Base-by-base conservation (phyloP, 495 filamentous ascomycete species). In the Clohesyomyces aquaticus region DNA sequence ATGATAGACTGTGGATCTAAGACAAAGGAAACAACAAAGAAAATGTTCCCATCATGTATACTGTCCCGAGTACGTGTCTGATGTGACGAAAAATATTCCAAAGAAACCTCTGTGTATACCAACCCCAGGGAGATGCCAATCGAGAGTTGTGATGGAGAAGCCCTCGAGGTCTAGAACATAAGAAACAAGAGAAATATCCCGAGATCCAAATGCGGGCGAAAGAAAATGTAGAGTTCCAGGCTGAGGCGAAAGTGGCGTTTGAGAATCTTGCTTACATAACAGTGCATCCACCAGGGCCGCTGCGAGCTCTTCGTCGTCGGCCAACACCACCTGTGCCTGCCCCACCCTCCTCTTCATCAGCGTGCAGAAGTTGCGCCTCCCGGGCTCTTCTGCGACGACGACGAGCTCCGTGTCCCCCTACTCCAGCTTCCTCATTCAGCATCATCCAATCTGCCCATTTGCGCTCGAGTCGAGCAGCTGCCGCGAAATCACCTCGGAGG, bases 361-460 rank as follows among this genome's bases (percentile, higher is more conserved):
- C 87, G 72, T 90, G 88, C 41, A 88, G 76, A 71, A 85, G 77
- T 71, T 82, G 10, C 6, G 92, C 91, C 72, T 94, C 90, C 27
- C 90, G 81, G 4, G 88, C 88, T 54, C 91, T 81, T 26, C 92
- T 78, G 63, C 91, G 79, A 49, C 93, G 77, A 57, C 93, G 77
- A 38, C 91, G 79, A 0, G 79, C 75, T 1, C 85, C 84, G 0
- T 78, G 79, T 0, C 84, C 86, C 0, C 69, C 80, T 1, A 82
- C 83, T 0, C 88, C 90, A 0, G 88, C 90, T 71, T 97, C 95
- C 68, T 96, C 90, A 22, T 82, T 88, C 4, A 89, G 86, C 76
- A 93, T 88, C 94, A 97, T 98, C 66, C 91, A 93, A 29, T 96
- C 88, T 0, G 87, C 91, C 94, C 94, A 98, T 76, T 92, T 96